Percentiles rank a stretch among this genome's conserved stretches.
Conservation (phyloP, 805 yeast species). For the Candida cerambycidarum region DNA sequence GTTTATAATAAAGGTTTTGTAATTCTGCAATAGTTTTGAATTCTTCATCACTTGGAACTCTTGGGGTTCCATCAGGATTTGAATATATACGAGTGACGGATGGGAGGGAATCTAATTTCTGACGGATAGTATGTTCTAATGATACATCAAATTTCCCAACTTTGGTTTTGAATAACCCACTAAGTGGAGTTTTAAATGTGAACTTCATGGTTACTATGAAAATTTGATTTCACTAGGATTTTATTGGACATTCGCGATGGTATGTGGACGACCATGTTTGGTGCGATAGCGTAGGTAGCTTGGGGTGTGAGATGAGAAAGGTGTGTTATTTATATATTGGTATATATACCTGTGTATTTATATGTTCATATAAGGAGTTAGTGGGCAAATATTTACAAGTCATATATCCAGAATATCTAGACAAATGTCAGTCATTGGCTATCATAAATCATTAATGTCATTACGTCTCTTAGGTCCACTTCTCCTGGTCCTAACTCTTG, state of each 20-base stretch:
- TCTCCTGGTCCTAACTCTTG: background rate
- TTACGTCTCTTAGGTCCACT: too few species aligned
- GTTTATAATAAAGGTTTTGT: constrained; percentile 55
- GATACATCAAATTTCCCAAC: constrained; percentile 44
- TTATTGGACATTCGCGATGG: constrained; percentile 10
- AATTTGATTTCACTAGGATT: constrained; percentile 7
- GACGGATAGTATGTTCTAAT: constrained; percentile 62
- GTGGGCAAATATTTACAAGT: too few species aligned
- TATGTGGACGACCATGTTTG: background rate
- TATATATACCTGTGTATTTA: too few species aligned
- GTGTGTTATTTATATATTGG: too few species aligned
- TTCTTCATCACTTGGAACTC: constrained; percentile 69
- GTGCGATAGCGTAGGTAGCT: too few species aligned
- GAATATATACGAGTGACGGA: constrained; percentile 65
- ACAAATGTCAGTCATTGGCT: too few species aligned
- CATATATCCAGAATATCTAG: too few species aligned
- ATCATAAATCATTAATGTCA: too few species aligned
- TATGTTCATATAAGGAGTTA: too few species aligned
- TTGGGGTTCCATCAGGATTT: constrained; percentile 72
- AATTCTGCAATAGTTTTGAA: constrained; percentile 71
- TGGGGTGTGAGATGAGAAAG: background rate
- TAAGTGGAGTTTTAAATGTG: constrained; percentile 41
- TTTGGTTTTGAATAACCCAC: constrained; percentile 37
- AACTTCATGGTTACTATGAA: constrained; percentile 31
- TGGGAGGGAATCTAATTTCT: constrained; percentile 60